Conservation (phyloP, 306 rosid genomes). For the Vigna trinervia region DNA sequence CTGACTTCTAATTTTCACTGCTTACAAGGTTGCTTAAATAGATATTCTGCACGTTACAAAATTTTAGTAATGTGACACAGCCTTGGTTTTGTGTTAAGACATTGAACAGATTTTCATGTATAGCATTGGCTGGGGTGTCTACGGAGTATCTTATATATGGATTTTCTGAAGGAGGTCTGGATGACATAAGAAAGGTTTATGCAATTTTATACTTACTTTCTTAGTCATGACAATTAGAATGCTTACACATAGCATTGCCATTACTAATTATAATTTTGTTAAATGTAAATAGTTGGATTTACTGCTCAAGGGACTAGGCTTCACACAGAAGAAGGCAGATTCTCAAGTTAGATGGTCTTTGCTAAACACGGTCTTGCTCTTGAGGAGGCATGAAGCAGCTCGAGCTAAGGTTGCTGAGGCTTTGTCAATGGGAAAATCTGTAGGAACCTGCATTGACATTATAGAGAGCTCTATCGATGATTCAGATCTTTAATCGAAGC, state of each 20-base stretch:
- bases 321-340: constrained; percentile 92
- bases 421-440: constrained; percentile 71
- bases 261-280: constrained; percentile 37
- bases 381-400: constrained; percentile 83
- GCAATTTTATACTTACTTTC: constrained; percentile 10
- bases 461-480: constrained; percentile 67
- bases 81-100: constrained; percentile 58
- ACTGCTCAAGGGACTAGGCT: constrained; percentile 70
- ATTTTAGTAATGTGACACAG: constrained; percentile 35
- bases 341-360: constrained; percentile 97
- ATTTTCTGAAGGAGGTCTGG: constrained; percentile 89
- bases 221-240: constrained; percentile 17
- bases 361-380: constrained; percentile 66
- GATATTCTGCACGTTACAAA: not conserved
- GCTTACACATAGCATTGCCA: not conserved
- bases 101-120: constrained; percentile 86
- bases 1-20: constrained; percentile 29
- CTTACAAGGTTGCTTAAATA: constrained; percentile 13
- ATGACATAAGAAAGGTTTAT: constrained; percentile 87
- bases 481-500: constrained; percentile 53
- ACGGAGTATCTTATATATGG: constrained; percentile 89
- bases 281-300: constrained; percentile 64
- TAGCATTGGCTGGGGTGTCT: constrained; percentile 92
- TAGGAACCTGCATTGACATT: constrained; percentile 77
- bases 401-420: constrained; percentile 82